A percentile compares a stretch with the other conserved stretches of the same genome.
phyloP scores from a whole-genome alignment of 306 rosid genomes.

The Styphnolobium japonicum region DNA sequence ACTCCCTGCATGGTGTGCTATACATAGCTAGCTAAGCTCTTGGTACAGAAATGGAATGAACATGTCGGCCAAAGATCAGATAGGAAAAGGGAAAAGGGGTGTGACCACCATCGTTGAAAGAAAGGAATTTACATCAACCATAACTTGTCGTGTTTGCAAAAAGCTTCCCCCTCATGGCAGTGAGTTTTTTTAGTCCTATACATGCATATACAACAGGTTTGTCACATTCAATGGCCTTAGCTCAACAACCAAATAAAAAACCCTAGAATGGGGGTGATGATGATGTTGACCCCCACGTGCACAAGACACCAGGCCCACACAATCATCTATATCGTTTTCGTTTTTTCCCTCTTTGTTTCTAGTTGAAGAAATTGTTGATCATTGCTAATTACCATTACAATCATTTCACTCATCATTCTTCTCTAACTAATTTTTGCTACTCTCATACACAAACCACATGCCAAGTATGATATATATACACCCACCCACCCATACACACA shows the following conservation, averaged over 20 bases:
- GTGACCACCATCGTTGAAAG: background rate
- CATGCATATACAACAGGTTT: constrained; percentile 28
- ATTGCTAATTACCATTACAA: background rate
- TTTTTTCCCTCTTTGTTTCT: background rate
- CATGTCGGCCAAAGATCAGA: constrained; percentile 21
- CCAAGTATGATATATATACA: background rate
- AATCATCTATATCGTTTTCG: constrained; percentile 32
- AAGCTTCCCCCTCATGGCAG: background rate
- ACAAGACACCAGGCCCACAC: constrained; percentile 20
- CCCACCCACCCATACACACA: background rate
- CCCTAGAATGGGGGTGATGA: constrained; percentile 16
- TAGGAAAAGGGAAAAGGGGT: background rate
- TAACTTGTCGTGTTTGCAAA: constrained; percentile 19
- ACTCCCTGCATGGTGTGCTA: background rate
- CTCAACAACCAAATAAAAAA: constrained; percentile 14
- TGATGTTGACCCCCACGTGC: constrained; percentile 41
- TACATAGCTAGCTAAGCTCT: background rate
- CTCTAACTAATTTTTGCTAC: background rate
- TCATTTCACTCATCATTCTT: background rate
- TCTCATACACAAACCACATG: background rate
- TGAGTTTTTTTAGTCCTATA: background rate
- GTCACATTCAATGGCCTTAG: constrained; percentile 28
- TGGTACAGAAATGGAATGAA: background rate
- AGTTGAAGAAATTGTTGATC: background rate
- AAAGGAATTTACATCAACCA: background rate